Conservation (phyloP, 306 rosid genomes). For the Gynostemma pentaphyllum region DNA sequence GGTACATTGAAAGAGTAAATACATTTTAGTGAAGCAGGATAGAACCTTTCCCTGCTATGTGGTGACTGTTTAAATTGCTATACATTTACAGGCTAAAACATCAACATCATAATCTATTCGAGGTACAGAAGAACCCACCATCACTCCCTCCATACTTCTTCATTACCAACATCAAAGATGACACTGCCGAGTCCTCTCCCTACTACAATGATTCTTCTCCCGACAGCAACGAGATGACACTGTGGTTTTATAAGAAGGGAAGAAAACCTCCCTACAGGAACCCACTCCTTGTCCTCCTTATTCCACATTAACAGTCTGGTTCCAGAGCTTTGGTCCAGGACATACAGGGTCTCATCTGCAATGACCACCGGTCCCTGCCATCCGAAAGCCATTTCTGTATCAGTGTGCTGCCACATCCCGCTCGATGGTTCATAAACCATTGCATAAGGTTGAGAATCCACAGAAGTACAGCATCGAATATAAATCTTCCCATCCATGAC, state of each 20-base stretch:
- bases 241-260: slow-evolving; percentile 75
- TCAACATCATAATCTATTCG: slow-evolving; percentile 32
- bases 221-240: slow-evolving; percentile 60
- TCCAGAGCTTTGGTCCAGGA: slow-evolving; percentile 69
- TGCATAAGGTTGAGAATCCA: slow-evolving; percentile 38
- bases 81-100: slow-evolving; percentile 68
- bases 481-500: slow-evolving; percentile 78
- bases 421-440: slow-evolving; percentile 69
- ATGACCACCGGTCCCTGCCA: slow-evolving; percentile 91
- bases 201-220: slow-evolving; percentile 49
- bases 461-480: slow-evolving; percentile 39
- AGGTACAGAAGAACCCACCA: slow-evolving; percentile 63
- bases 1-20: not conserved
- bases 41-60: not conserved
- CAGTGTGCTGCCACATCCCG: slow-evolving; percentile 66
- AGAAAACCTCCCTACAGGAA: slow-evolving; percentile 59
- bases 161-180: slow-evolving; percentile 49
- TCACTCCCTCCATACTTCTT: slow-evolving; percentile 37
- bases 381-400: slow-evolving; percentile 64
- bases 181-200: slow-evolving; percentile 85
- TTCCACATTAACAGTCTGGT: slow-evolving; percentile 66
- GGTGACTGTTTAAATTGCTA: slow-evolving; percentile 26
- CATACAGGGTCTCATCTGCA: slow-evolving; percentile 43
- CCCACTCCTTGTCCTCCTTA: slow-evolving; percentile 52
- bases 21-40: not conserved